Evolutionary conservation across 345 rosid genomes (phyloP).

Genomic region (Populus nigra): DNA sequence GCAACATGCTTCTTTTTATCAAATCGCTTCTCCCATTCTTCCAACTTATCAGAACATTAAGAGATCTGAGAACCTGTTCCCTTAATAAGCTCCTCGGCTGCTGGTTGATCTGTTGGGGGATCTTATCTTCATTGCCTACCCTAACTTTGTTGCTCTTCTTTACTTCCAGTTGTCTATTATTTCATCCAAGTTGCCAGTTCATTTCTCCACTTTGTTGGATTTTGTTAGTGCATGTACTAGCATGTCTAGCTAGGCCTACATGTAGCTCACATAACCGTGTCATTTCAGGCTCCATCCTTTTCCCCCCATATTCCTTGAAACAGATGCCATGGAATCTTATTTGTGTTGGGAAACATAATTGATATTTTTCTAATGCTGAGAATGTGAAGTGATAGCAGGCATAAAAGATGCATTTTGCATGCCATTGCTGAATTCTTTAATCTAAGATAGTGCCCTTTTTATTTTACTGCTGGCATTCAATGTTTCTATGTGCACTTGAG

Average conservation of each 20-base stretch:
- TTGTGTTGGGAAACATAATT: not conserved
- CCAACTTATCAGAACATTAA: not conserved
- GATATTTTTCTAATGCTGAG: not conserved
- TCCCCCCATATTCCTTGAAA: not conserved
- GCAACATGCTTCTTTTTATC: not conserved
- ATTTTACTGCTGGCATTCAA: not conserved
- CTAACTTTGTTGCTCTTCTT: not conserved
- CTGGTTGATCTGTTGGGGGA: not conserved
- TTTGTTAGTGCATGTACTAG: not conserved
- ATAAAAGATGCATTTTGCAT: not conserved
- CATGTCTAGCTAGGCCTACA: not conserved
- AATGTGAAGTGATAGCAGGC: not conserved
- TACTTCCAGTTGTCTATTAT: not conserved
- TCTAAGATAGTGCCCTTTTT: not conserved
- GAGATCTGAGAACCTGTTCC: not conserved
- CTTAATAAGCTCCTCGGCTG: not conserved
- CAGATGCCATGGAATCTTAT: constrained; percentile 6
- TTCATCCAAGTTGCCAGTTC: not conserved
- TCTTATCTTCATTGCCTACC: not conserved
- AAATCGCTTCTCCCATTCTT: not conserved
- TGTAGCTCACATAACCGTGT: not conserved
- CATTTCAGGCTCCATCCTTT: not conserved
- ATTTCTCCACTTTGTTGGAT: not conserved
- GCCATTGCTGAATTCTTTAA: not conserved
- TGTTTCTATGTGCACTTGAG: constrained; percentile 7